Evolutionary conservation across 495 filamentous ascomycete genomes (phyloP), one percentile per base, ranked within the genome.

Genomic region (Penicillium parvum): DNA sequence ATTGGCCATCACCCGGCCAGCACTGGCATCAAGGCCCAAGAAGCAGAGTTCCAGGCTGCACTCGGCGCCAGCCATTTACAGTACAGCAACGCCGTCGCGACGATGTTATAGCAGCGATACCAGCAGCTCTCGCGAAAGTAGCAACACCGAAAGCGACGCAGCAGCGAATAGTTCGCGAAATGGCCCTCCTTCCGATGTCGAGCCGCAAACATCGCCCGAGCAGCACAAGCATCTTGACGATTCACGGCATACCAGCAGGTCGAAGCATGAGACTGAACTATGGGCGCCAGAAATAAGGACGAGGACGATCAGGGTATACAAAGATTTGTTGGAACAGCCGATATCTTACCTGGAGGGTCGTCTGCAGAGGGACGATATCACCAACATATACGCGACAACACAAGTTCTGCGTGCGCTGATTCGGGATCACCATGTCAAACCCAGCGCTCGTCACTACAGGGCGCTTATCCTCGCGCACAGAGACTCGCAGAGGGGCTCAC

Each of bases 391-490:
- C 1, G 51, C 42, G 20, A 51, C 59, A 34, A 61, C 53, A 30
- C 52, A 60, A 16, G 55, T 67, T 10, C 32, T 74, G 17, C 50
- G 57, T 11, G 37, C 48, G 5, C 65, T 95, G 15, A 65, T 95
- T 36, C 63, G 68, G 20, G 73, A 75, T 21, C 77, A 81, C 21
- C 62, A 74, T 40, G 77, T 89, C 60, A 61, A 55, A 44, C 88
- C 88, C 12, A 81, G 79, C 52, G 53, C 70, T 14, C 66, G 74
- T 16, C 73, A 95, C 37, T 96, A 90, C 61, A 76, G 82, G 47
- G 77, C 80, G 1, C 66, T 96, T 22, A 79, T 95, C 32, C 66
- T 77, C 10, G 81, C 82, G 10, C 88, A 92, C 60, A 68, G 79
- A 16, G 75, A 82, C 60, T 52, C 71, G 20, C 50, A 72, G 22